A percentile compares a stretch with the other conserved stretches of the same genome.
Conservation (phyloP, 2,329 filamentous ascomycete genomes). For the Fusarium coffeatum region DNA sequence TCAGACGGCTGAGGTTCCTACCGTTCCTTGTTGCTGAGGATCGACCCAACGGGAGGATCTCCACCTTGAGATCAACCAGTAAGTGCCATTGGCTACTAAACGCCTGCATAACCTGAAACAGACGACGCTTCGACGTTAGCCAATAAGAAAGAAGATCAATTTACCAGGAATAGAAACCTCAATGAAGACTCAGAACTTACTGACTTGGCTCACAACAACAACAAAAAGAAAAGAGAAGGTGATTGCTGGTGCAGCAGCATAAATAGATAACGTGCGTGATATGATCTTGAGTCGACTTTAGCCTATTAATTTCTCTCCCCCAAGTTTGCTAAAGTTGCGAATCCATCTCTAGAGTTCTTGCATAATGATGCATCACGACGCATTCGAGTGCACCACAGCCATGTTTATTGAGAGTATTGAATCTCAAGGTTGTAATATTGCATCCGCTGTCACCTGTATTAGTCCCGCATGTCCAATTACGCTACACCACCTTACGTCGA, state of each 20-base stretch:
- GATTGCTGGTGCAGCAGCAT: not conserved
- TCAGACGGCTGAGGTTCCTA: slow-evolving; percentile 23
- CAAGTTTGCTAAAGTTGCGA: not conserved
- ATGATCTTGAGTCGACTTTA: not conserved
- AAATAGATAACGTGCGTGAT: not conserved
- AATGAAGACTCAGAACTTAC: slow-evolving; percentile 3
- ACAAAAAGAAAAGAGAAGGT: not conserved
- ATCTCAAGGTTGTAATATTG: slow-evolving; percentile 21
- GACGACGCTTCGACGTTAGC: slow-evolving; percentile 45
- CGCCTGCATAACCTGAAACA: slow-evolving; percentile 53
- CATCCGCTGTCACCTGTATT: slow-evolving; percentile 31
- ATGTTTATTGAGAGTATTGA: not conserved
- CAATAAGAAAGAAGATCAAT: slow-evolving; percentile 39
- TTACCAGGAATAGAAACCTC: slow-evolving; percentile 45
- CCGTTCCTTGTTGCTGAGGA: slow-evolving; percentile 23
- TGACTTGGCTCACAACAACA: not conserved
- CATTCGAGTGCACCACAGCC: not conserved
- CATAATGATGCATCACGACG: not conserved
- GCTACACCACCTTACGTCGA: slow-evolving; percentile 35
- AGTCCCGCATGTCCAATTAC: slow-evolving; percentile 41
- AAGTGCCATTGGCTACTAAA: slow-evolving; percentile 46
- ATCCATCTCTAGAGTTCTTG: not conserved
- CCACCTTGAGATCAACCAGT: slow-evolving; percentile 25
- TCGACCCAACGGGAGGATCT: slow-evolving; percentile 1
- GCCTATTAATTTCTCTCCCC: not conserved